Evolutionary conservation across 192 early-diverging fungal genomes (phyloP).

Genomic region (Kappamyces sp.): DNA sequence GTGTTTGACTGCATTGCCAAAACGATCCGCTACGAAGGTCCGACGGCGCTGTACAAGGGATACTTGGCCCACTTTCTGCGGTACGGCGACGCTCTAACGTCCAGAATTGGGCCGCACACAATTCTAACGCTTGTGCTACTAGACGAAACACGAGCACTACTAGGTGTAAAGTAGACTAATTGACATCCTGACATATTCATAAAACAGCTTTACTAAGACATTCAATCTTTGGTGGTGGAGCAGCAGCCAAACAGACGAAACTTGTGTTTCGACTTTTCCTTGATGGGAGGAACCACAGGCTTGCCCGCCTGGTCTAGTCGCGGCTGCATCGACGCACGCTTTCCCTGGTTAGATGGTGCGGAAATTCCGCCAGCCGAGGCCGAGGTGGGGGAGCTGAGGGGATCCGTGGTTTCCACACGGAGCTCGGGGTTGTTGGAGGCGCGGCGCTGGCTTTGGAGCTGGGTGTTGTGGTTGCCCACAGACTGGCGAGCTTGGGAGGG

Average conservation of each 20-base stretch:
- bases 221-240: too few relatives aligned
- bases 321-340: too few relatives aligned
- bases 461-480: neutral
- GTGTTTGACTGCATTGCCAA: slow-evolving; percentile 82
- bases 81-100: slow-evolving; percentile 58
- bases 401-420: neutral
- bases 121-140: slow-evolving; percentile 87
- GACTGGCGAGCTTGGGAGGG: neutral
- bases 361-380: too few relatives aligned
- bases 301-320: too few relatives aligned
- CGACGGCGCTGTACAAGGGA: slow-evolving; percentile 84
- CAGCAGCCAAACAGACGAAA: too few relatives aligned
- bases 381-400: too few relatives aligned
- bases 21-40: slow-evolving; percentile 75
- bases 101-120: slow-evolving; percentile 68
- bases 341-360: too few relatives aligned
- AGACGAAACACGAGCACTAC: slow-evolving; percentile 47
- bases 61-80: slow-evolving; percentile 85
- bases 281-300: too few relatives aligned
- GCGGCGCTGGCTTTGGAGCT: neutral
- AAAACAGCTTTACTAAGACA: too few relatives aligned
- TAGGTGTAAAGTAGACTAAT: too few relatives aligned
- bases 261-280: too few relatives aligned
- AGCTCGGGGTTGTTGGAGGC: neutral
- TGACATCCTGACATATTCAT: too few relatives aligned